Evolutionary conservation across 2,329 filamentous ascomycete species (phyloP).

Genomic region (Scedosporium dehoogii): DNA sequence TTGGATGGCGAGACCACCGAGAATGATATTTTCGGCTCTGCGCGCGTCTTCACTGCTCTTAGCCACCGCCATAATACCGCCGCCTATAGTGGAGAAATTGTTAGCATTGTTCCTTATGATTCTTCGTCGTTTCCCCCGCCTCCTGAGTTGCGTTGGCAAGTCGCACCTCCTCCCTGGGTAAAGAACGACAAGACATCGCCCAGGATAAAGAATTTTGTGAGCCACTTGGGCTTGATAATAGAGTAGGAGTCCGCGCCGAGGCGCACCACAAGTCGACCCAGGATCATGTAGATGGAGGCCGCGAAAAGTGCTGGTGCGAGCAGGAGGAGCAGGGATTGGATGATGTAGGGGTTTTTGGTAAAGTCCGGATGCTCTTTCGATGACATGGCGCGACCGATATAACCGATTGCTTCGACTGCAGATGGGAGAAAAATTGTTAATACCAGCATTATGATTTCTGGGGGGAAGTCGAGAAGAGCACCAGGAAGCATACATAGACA

Average conservation of each 20-base stretch:
- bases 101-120: neutral
- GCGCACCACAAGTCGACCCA: constrained; percentile 29
- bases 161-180: constrained; percentile 17
- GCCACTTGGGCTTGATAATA: constrained; percentile 29
- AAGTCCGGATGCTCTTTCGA: constrained; percentile 28
- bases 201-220: constrained; percentile 40
- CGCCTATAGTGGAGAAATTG: constrained; percentile 10
- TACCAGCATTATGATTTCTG: neutral
- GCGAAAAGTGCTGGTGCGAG: constrained; percentile 32
- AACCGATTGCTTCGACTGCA: constrained; percentile 38
- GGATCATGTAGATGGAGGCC: constrained; percentile 36
- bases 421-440: neutral
- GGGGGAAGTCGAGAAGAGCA: neutral
- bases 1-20: constrained; percentile 43
- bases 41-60: constrained; percentile 16
- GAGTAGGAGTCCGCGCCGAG: constrained; percentile 28
- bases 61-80: constrained; percentile 16
- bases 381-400: constrained; percentile 38
- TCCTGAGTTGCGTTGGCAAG: neutral
- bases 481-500: constrained; percentile 30
- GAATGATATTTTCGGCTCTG: constrained; percentile 35
- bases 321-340: constrained; percentile 26
- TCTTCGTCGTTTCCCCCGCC: neutral
- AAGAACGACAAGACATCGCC: constrained; percentile 39
- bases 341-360: constrained; percentile 27